phyloP scores from a whole-genome alignment of 2,329 filamentous ascomycete genomes.

The Eurotiales sp. region DNA sequence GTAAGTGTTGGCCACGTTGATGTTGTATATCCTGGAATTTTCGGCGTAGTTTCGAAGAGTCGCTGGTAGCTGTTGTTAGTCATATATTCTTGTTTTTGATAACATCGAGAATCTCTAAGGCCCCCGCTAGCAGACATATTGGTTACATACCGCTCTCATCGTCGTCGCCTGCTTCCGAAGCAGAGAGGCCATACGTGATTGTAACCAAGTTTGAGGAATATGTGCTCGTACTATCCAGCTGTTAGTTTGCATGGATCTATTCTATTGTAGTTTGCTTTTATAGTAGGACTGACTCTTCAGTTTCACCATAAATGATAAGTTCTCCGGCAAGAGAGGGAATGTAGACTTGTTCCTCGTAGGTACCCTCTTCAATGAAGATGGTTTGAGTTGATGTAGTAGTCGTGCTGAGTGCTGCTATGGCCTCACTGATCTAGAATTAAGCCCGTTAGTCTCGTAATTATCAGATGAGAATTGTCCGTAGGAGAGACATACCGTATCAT shows the following conservation, averaged over 20 bases:
- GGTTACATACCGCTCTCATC: slow-evolving; percentile 24
- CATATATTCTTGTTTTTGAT: too few species aligned
- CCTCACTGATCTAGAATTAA: slow-evolving; percentile 33
- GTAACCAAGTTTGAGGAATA: slow-evolving; percentile 59
- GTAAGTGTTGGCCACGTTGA: slow-evolving; percentile 19
- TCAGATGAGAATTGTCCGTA: background rate
- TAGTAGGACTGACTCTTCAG: slow-evolving; percentile 31
- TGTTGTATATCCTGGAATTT: slow-evolving; percentile 19
- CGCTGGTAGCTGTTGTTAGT: too few species aligned
- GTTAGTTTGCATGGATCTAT: background rate
- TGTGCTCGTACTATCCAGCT: slow-evolving; percentile 36
- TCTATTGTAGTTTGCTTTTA: background rate
- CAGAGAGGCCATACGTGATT: slow-evolving; percentile 34
- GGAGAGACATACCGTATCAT: slow-evolving; percentile 17
- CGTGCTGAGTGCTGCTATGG: slow-evolving; percentile 57
- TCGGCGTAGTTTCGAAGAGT: slow-evolving; percentile 13
- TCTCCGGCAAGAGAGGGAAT: slow-evolving; percentile 47
- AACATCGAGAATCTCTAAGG: too few species aligned
- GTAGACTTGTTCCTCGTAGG: slow-evolving; percentile 60
- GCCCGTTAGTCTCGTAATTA: too few species aligned
- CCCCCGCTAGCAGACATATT: too few species aligned
- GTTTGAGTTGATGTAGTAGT: slow-evolving; percentile 49
- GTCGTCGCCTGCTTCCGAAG: slow-evolving; percentile 16
- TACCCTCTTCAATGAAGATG: slow-evolving; percentile 61
- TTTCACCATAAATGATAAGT: slow-evolving; percentile 59